These are phyloP conservation scores for Echeveria elegans DNA, from an alignment of 164 flowering plant genomes.

Conservation along the genomic window DNA sequence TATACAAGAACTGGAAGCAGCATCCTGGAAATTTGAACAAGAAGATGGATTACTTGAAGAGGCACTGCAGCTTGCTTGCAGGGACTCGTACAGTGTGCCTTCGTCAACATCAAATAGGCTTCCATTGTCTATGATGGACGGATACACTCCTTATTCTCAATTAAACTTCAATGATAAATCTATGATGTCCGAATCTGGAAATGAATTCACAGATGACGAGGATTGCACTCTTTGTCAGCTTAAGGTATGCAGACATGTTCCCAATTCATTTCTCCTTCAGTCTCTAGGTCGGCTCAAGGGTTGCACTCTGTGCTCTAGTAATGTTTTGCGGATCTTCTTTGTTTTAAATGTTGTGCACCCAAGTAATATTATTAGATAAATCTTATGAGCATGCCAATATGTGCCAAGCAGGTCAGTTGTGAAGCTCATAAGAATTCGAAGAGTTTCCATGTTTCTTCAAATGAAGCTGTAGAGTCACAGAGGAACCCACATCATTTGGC, in stretches of 20 bases:
- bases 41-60: too few species aligned
- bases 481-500: conserved; percentile 1
- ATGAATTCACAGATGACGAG: neutral
- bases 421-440: neutral
- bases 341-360: neutral
- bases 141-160: conserved; percentile 60
- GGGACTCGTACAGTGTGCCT: too few species aligned
- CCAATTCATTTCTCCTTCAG: neutral
- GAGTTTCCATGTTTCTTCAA: neutral
- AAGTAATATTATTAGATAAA: neutral
- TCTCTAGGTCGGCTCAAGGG: neutral
- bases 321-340: neutral
- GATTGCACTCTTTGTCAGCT: conserved; percentile 1
- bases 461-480: neutral
- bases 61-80: too few species aligned
- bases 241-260: neutral
- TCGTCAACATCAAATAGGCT: too few species aligned
- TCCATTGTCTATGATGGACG: conserved; percentile 30
- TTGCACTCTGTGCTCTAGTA: neutral
- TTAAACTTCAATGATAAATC: conserved; percentile 26
- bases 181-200: neutral
- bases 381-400: neutral
- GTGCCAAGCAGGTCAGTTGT: neutral
- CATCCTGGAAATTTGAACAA: too few species aligned
- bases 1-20: conserved; percentile 22